Base-by-base conservation (phyloP, 441 rosid species). In the Brassica balearica region DNA sequence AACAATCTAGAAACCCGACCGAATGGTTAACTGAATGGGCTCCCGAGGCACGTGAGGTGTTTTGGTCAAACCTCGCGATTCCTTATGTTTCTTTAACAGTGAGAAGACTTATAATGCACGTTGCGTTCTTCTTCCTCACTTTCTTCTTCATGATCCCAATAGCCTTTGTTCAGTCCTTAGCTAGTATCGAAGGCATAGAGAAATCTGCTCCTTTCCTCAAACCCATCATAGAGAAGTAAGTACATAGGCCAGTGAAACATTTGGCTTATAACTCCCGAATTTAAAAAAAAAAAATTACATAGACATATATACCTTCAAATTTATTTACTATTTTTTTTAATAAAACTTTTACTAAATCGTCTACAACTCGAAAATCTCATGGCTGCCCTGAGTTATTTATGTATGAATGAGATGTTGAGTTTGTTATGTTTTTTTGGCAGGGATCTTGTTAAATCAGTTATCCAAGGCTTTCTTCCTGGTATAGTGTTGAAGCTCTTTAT, bases 1-100 rank as follows among this genome's bases (percentile, higher is more conserved):
- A 92, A 84, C 99, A 96, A 83, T 80, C 92, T 7, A 85, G 90
- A 65, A 85, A 96, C 63, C 98, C 99, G 3, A 94, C 98, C 11
- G 65, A 82, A 46, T 96, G 99, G 99, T 83, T 96, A 78, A 91
- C 99, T 51, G 96, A 92, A 14, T 96, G 99, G 99, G 98, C 99
- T 61, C 84, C 98, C 0, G 99, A 94, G 87, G 96, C 98, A 70
- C 89, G 97, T 5, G 99, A 96, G 79, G 94, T 96, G 22, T 91
- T 85, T 84, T 96, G 99, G 99, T 55, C 82, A 22, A 96, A 96
- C 83, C 88, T 96, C 2, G 88, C 99, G 9, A 87, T 94, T 32
- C 99, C 99, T 20, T 96, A 92, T 32, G 92, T 96, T 67, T 86
- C 91, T 14, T 89, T 96, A 64, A 65, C 93, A 8, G 83, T 96